A percentile compares a stretch with the other conserved stretches of the same genome.
These are phyloP conservation scores for Suillus decipiens DNA, from an alignment of 768 basidiomycete genomes.

Conservation along the genomic window DNA sequence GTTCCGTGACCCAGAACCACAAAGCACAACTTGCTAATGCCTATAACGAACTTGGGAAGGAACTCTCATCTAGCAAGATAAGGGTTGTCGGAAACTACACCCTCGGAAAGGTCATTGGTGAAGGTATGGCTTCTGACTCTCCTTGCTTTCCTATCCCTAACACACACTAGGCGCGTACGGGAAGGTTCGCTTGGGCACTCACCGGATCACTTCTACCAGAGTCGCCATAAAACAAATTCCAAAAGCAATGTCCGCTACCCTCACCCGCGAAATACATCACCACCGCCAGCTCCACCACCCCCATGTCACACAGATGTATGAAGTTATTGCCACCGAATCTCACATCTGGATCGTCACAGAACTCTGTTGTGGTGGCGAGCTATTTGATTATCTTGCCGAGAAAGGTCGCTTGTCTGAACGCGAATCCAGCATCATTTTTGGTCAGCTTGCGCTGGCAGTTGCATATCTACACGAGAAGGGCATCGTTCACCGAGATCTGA, in stretches of 20 bases:
- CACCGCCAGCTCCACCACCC: constrained; percentile 97
- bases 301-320: constrained; percentile 93
- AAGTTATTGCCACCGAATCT: constrained; percentile 95
- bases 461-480: constrained; percentile 91
- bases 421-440: constrained; percentile 87
- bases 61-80: constrained; percentile 87
- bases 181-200: constrained; percentile 91
- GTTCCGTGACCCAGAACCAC: constrained; percentile 70
- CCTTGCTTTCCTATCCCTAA: constrained; percentile 10
- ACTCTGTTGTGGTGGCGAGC: constrained; percentile 94
- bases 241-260: constrained; percentile 84
- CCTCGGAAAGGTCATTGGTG: constrained; percentile 90
- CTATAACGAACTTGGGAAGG: constrained; percentile 96
- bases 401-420: constrained; percentile 84
- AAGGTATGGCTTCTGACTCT: constrained; percentile 57
- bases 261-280: constrained; percentile 98
- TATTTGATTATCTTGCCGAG: constrained; percentile 98
- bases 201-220: constrained; percentile 86
- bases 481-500: constrained; percentile 95
- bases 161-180: constrained; percentile 80
- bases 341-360: constrained; percentile 98
- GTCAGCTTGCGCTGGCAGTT: constrained; percentile 93
- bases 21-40: constrained; percentile 91
- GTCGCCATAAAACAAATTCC: constrained; percentile 99
- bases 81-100: constrained; percentile 95